A percentile compares a stretch with the other conserved stretches of the same genome.
phyloP scores from a whole-genome alignment of 1,284 basidiomycete species.

The Tilletia horrida region DNA sequence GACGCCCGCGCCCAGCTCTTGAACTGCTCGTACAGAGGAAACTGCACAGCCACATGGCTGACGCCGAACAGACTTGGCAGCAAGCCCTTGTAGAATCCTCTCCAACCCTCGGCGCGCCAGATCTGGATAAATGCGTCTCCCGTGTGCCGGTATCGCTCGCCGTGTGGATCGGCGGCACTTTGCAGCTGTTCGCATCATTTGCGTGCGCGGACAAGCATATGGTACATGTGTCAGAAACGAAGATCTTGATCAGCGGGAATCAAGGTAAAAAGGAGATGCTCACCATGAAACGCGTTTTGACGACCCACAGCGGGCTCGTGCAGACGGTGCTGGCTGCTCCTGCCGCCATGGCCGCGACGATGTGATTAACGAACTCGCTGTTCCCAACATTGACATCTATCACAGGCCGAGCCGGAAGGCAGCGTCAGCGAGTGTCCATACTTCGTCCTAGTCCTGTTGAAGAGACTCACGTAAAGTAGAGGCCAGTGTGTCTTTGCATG shows the following conservation, averaged over 20 bases:
- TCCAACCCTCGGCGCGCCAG: slow-evolving; percentile 39
- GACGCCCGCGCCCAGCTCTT: slow-evolving; percentile 29
- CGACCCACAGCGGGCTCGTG: slow-evolving; percentile 52
- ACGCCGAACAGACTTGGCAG: slow-evolving; percentile 49
- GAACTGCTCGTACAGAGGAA: slow-evolving; percentile 52
- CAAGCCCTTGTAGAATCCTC: slow-evolving; percentile 51
- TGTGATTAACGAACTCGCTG: slow-evolving; percentile 44
- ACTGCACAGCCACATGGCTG: slow-evolving; percentile 51
- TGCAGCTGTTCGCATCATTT: slow-evolving; percentile 26
- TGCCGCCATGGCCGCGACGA: slow-evolving; percentile 49
- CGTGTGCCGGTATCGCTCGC: slow-evolving; percentile 40
- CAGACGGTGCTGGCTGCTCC: slow-evolving; percentile 47
- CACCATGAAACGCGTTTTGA: slow-evolving; percentile 53
- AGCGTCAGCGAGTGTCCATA: background rate
- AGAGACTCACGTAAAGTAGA: slow-evolving; percentile 3
- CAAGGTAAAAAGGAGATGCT: background rate
- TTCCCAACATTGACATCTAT: slow-evolving; percentile 9
- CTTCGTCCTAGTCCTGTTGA: background rate
- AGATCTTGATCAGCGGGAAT: background rate
- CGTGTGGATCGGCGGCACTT: slow-evolving; percentile 21
- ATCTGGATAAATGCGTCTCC: slow-evolving; percentile 51
- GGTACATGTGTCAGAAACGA: too few relatives aligned
- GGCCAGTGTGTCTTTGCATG: slow-evolving; percentile 32
- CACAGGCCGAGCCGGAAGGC: background rate
- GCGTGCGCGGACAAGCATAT: too few relatives aligned